Conservation (phyloP, 1,139 yeast genomes). For the Protomyces macrosporus region DNA sequence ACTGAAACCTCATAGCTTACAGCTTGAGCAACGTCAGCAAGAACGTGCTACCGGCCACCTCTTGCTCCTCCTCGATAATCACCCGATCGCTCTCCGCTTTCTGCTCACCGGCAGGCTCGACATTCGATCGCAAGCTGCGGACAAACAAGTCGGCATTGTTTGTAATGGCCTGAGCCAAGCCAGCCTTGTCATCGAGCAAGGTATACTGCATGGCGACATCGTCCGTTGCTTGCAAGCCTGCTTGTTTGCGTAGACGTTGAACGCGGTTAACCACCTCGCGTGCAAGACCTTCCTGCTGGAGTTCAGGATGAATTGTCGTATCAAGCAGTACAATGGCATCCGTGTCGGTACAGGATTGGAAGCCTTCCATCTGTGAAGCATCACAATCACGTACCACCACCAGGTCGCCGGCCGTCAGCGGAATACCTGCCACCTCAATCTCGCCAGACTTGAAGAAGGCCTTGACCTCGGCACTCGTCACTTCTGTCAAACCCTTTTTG, state of each 20-base stretch:
- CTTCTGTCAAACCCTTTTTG: constrained; percentile 81
- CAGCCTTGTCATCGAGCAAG: constrained; percentile 58
- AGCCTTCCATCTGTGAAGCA: constrained; percentile 29
- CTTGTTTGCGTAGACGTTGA: constrained; percentile 95
- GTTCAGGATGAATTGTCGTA: constrained; percentile 77
- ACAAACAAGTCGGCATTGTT: constrained; percentile 63
- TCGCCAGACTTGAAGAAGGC: constrained; percentile 66
- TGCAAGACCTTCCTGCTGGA: constrained; percentile 89
- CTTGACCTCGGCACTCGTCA: constrained; percentile 78
- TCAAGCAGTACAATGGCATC: constrained; percentile 88
- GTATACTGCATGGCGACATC: constrained; percentile 84
- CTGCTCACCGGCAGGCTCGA: constrained; percentile 34
- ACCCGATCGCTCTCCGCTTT: constrained; percentile 36
- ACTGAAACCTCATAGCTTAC: background rate
- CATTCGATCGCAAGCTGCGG: constrained; percentile 60
- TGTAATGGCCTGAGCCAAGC: constrained; percentile 58
- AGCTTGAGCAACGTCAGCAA: constrained; percentile 65
- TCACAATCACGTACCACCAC: constrained; percentile 86
- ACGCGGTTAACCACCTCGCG: constrained; percentile 96
- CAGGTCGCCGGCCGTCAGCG: constrained; percentile 78
- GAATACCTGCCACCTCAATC: constrained; percentile 82
- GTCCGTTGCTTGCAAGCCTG: constrained; percentile 89
- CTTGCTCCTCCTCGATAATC: constrained; percentile 85
- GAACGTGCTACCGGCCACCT: constrained; percentile 79
- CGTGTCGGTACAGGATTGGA: constrained; percentile 50